Conservation (phyloP, 257 asterid species). For the Eucommia ulmoides region DNA sequence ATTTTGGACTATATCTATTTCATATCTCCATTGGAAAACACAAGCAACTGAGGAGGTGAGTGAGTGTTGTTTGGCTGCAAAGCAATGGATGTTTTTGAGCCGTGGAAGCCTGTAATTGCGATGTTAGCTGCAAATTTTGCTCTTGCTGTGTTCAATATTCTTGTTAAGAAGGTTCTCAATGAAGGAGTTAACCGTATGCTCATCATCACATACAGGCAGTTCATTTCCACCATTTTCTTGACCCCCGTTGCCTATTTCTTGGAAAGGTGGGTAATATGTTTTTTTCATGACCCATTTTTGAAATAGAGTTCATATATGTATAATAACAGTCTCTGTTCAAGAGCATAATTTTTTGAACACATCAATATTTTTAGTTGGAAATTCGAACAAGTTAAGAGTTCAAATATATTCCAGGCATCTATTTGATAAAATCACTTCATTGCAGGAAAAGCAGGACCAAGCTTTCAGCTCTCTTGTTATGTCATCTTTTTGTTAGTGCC, state of each 20-base stretch:
- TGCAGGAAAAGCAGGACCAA: conserved; percentile 43
- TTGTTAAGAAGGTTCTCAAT: conserved; percentile 36
- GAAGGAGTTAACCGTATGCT: conserved; percentile 33
- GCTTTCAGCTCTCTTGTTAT: conserved; percentile 34
- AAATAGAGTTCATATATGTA: neutral
- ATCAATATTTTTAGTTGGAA: neutral
- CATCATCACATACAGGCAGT: conserved; percentile 39
- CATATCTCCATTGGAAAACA: too few species aligned
- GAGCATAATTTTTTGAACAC: neutral
- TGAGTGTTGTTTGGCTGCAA: neutral
- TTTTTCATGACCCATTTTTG: neutral
- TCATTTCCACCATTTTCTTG: conserved; percentile 31
- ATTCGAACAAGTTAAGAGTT: too few species aligned
- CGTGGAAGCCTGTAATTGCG: conserved; percentile 28
- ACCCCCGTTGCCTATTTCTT: conserved; percentile 40
- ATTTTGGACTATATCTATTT: neutral
- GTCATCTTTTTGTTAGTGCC: conserved; percentile 43
- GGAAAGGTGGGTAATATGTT: conserved; percentile 34
- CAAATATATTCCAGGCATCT: too few species aligned
- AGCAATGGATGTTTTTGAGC: conserved; percentile 14
- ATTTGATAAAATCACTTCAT: neutral
- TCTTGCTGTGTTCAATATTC: conserved; percentile 28
- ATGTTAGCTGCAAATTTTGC: conserved; percentile 37
- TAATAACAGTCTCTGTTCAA: neutral
- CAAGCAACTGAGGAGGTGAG: too few species aligned